Base-by-base conservation (phyloP, 2,329 filamentous ascomycete genomes). In the Helicocarpus griseus region DNA sequence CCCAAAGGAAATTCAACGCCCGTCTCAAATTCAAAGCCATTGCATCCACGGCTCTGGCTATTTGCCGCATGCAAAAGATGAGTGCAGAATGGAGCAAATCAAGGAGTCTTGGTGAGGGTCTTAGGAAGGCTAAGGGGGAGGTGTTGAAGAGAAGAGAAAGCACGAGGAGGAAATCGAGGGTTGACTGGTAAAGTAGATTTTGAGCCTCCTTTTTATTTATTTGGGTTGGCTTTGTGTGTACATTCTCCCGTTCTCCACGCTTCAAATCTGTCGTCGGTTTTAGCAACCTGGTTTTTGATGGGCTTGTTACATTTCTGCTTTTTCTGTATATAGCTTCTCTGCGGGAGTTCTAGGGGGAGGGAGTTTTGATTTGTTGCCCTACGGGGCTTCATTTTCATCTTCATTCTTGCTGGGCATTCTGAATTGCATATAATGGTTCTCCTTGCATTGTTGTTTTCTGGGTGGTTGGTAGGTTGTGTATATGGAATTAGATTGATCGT, bases 31-130 rank as follows among this genome's bases (percentile, higher is more conserved):
- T 76, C 29, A 67, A 66, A 51, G 66, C 67, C 9, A 69, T 67
- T 24, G 64, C 70, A n/a, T 68, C 65, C 17, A 63, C 65, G 22
- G 67, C 74, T n/a, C 61, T 72, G 46, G 73, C 73, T 5, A 61
- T 66, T 35, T 66, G 69, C n/a, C 66, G 72, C 19, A 75, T 75
- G 72, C 66, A 69, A 53, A 65, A 63, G 47, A 67, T 73, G 67
- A 64, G 67, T 47, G 63, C 65, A 31, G 69, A 73, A 51, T 76
- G 73, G 73, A 65, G 63, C 45, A 68, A 67, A 47, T 63, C 66
- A n/a, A 67, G 63, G 53, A 68, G 69, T 53, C 50, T 74, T 21
- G 69, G 71, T 41, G 71, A 74, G 51, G 66, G 69, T 46, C 60
- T 75, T 52, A 69, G 66, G 54, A 66, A 64, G 51, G 69, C 69